Evolutionary conservation across 2,329 filamentous ascomycete genomes (phyloP).

Genomic region (Clarireedia monteithiana): DNA sequence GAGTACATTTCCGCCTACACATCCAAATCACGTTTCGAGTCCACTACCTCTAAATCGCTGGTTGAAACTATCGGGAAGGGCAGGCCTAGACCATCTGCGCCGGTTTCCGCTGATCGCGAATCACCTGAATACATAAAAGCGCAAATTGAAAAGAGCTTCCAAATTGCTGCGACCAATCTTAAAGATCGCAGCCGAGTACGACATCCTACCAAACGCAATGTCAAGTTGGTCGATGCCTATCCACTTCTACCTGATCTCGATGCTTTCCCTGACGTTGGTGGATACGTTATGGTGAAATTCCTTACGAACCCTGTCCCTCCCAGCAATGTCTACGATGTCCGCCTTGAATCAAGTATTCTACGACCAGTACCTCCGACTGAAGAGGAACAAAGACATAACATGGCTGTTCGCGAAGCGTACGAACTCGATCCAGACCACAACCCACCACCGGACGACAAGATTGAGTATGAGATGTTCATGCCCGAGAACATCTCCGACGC

Average conservation of each 20-base stretch:
- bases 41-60: conserved; percentile 45
- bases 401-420: conserved; percentile 44
- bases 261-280: conserved; percentile 61
- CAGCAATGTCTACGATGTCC: conserved; percentile 47
- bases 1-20: conserved; percentile 71
- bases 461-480: conserved; percentile 63
- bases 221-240: conserved; percentile 51
- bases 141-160: conserved; percentile 58
- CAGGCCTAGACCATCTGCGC: conserved; percentile 38
- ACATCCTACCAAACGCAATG: conserved; percentile 48
- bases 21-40: conserved; percentile 41
- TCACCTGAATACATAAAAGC: conserved; percentile 59
- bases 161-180: conserved; percentile 44
- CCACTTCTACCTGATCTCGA: conserved; percentile 59
- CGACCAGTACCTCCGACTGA: conserved; percentile 49
- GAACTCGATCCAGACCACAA: conserved; percentile 48
- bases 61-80: conserved; percentile 33
- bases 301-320: conserved; percentile 54
- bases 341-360: conserved; percentile 54
- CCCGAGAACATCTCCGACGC: conserved; percentile 41
- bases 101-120: conserved; percentile 40
- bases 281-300: conserved; percentile 64
- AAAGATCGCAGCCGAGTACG: conserved; percentile 46
- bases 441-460: conserved; percentile 48
- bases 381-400: conserved; percentile 42